These are phyloP conservation scores for Phytophthora aleatoria DNA, from an alignment of 352 stramenopile species.

Conservation along the genomic window DNA sequence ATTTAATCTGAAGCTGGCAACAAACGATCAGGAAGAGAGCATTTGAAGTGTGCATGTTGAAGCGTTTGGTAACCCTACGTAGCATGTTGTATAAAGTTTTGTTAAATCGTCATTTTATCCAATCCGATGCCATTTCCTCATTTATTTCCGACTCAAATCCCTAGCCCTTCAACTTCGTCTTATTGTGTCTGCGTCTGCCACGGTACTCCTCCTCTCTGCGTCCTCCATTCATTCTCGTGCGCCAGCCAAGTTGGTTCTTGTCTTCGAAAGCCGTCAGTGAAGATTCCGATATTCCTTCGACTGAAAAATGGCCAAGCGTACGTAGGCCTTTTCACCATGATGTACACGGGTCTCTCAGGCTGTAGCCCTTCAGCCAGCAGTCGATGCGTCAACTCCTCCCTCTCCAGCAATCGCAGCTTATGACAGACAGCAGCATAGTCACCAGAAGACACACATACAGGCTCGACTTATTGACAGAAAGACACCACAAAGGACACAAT, in stretches of 20 bases:
- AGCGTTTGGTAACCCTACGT: not conserved
- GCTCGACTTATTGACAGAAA: not conserved
- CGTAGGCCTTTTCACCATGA: conserved; percentile 32
- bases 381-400: not conserved
- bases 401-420: not conserved
- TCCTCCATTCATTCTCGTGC: conserved; percentile 49
- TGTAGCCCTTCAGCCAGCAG: not conserved
- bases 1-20: not conserved
- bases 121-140: not conserved
- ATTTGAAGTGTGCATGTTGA: not conserved
- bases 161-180: conserved; percentile 1
- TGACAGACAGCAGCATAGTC: not conserved
- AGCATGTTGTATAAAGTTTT: not conserved
- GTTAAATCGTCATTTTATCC: conserved; percentile 12
- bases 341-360: conserved; percentile 1
- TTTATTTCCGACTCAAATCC: conserved; percentile 1
- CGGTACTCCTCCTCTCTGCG: conserved; percentile 30
- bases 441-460: conserved; percentile 9
- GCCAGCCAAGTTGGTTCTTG: conserved; percentile 18
- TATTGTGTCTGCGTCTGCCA: conserved; percentile 40
- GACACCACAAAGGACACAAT: not conserved
- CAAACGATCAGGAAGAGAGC: too few relatives aligned
- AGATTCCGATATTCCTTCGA: conserved; percentile 78
- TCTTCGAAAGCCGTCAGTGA: conserved; percentile 30
- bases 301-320: conserved; percentile 89